Percentiles rank a stretch among this genome's conserved stretches.
These are phyloP conservation scores for Dothidotthia symphoricarpi DNA, from an alignment of 2,329 filamentous ascomycete species.

Conservation along the genomic window DNA sequence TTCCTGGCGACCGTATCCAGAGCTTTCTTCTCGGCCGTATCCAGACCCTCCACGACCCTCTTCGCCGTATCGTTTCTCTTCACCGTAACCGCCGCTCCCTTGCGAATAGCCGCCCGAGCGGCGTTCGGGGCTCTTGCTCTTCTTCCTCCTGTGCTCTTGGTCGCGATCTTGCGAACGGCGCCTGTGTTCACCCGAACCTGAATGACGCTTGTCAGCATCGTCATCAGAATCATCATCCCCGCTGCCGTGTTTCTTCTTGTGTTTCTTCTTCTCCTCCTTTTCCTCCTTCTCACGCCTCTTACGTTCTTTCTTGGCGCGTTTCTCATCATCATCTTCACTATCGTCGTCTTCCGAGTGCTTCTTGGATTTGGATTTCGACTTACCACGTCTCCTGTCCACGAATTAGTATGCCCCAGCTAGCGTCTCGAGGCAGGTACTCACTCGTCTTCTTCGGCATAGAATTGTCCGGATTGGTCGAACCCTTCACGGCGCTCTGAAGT, in stretches of 20 bases:
- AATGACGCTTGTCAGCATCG: slow-evolving; percentile 27
- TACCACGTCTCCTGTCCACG: slow-evolving; percentile 32
- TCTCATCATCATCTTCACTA: slow-evolving; percentile 26
- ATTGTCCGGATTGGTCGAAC: slow-evolving; percentile 38
- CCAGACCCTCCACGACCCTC: slow-evolving; percentile 7
- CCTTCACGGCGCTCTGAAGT: slow-evolving; percentile 40
- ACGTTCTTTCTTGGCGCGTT: slow-evolving; percentile 11
- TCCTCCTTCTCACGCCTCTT: slow-evolving; percentile 7
- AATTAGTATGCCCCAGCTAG: slow-evolving; percentile 10
- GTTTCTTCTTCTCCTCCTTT: slow-evolving; percentile 43
- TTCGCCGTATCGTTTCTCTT: slow-evolving; percentile 23
- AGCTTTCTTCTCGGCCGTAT: not conserved
- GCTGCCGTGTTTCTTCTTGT: slow-evolving; percentile 39
- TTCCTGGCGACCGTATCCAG: slow-evolving; percentile 1
- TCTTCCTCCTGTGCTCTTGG: slow-evolving; percentile 12
- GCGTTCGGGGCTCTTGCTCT: slow-evolving; percentile 21
- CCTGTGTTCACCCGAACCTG: slow-evolving; percentile 17
- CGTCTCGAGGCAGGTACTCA: slow-evolving; percentile 18
- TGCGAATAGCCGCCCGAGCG: slow-evolving; percentile 17
- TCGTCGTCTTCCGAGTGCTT: slow-evolving; percentile 43
- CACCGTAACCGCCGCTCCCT: slow-evolving; percentile 13
- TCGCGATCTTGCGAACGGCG: slow-evolving; percentile 10
- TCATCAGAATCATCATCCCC: slow-evolving; percentile 27
- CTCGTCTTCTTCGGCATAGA: slow-evolving; percentile 45
- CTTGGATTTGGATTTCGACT: slow-evolving; percentile 39